These are phyloP conservation scores for Plasmodium vivax DNA, from an alignment of 169 alveolate genomes.

Conservation along the genomic window DNA sequence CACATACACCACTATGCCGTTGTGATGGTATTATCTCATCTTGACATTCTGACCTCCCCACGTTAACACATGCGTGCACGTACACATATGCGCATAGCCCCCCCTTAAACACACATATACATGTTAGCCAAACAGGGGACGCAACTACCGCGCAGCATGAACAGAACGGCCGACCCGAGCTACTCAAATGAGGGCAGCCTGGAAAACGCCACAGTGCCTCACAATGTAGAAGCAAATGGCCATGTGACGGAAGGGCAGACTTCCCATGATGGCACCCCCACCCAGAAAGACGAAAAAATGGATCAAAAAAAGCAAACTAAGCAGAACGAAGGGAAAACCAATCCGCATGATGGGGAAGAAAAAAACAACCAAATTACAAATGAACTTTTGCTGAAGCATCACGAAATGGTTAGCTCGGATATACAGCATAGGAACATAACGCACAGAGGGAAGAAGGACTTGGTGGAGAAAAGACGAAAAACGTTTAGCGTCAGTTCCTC, in stretches of 20 bases:
- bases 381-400: not conserved
- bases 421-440: not conserved
- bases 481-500: not conserved
- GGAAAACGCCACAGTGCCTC: not conserved
- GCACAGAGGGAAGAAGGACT: not conserved
- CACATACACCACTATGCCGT: not conserved
- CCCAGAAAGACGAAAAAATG: not conserved
- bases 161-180: not conserved
- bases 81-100: not conserved
- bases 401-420: not conserved
- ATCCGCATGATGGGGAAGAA: not conserved
- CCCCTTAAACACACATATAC: not conserved
- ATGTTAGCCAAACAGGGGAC: not conserved
- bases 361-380: not conserved
- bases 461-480: not conserved
- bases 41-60: not conserved
- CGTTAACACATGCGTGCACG: not conserved
- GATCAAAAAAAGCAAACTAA: conserved; percentile 8
- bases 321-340: not conserved
- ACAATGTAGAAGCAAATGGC: not conserved
- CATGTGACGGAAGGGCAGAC: not conserved
- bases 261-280: not conserved
- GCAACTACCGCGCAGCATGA: not conserved
- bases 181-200: not conserved
- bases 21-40: not conserved